phyloP scores from a whole-genome alignment of 495 filamentous ascomycete species.

The Penicillium flavigenum region DNA sequence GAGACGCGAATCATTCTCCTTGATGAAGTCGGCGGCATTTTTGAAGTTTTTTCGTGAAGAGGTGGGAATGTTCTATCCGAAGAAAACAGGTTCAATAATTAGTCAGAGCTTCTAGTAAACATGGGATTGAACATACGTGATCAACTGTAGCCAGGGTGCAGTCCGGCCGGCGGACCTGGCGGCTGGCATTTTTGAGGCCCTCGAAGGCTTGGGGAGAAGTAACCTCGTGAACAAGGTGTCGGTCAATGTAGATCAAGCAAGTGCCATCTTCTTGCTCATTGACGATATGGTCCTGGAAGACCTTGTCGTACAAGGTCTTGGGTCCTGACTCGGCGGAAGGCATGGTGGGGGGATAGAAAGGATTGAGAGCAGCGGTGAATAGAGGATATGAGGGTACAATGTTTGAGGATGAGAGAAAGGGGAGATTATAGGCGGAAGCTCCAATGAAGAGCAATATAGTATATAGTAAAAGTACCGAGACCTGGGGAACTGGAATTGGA shows the following conservation, averaged over 20 bases:
- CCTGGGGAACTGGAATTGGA: conserved; percentile 19
- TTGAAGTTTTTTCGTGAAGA: conserved; percentile 86
- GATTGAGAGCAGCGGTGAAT: neutral
- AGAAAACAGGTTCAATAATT: neutral
- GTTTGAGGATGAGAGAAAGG: neutral
- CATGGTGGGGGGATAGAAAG: conserved; percentile 55
- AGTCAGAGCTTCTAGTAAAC: neutral
- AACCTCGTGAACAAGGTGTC: conserved; percentile 97
- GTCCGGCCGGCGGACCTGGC: conserved; percentile 87
- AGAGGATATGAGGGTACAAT: conserved; percentile 5
- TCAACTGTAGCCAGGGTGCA: conserved; percentile 96
- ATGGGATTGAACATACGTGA: conserved; percentile 66
- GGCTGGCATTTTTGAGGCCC: conserved; percentile 80
- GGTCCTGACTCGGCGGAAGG: conserved; percentile 73
- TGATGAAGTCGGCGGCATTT: conserved; percentile 79
- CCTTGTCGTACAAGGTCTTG: conserved; percentile 96
- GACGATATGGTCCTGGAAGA: conserved; percentile 89
- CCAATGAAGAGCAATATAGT: conserved; percentile 13
- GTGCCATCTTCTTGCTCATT: conserved; percentile 93
- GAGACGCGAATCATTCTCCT: conserved; percentile 87
- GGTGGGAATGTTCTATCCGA: conserved; percentile 78
- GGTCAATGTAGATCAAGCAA: conserved; percentile 87
- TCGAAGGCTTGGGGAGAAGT: conserved; percentile 99
- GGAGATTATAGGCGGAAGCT: conserved; percentile 4
- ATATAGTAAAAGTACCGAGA: conserved; percentile 10